Percentiles rank a stretch among this genome's conserved stretches.
Conservation (phyloP, 805 yeast species). For the Saccharomycopsis fermentans region DNA sequence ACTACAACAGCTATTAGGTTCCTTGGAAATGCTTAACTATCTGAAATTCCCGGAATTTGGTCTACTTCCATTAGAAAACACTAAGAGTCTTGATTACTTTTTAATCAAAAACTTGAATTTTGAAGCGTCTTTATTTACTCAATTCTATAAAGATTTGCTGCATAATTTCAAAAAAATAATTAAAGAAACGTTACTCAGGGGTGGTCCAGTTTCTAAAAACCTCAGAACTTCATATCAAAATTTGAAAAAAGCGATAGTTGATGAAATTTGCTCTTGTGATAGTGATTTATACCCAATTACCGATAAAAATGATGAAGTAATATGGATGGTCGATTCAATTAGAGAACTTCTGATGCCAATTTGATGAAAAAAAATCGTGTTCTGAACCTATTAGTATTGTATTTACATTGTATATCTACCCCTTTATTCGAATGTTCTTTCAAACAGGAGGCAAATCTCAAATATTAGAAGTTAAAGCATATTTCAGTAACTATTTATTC, state of each 20-base stretch:
- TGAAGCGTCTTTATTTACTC: slow-evolving; percentile 6
- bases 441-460: no score
- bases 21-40: slow-evolving; percentile 3
- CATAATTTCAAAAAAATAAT: slow-evolving; percentile 30
- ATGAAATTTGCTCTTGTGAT: slow-evolving; percentile 18
- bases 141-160: slow-evolving; percentile 28
- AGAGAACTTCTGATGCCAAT: slow-evolving; percentile 3
- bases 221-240: slow-evolving; percentile 28
- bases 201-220: slow-evolving; percentile 39
- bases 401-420: not conserved
- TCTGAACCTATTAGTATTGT: no score
- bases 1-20: slow-evolving; percentile 2
- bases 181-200: slow-evolving; percentile 34
- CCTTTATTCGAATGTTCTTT: no score
- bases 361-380: no score
- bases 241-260: slow-evolving; percentile 26
- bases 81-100: slow-evolving; percentile 7
- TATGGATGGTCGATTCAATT: slow-evolving; percentile 15
- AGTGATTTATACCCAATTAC: not conserved
- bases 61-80: not conserved
- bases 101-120: slow-evolving; percentile 8
- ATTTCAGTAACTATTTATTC: not conserved
- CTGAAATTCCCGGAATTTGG: not conserved
- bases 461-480: no score
- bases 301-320: slow-evolving; percentile 14